Base-by-base conservation (phyloP, 192 early-diverging fungal species). In the Coemansia sp. region DNA sequence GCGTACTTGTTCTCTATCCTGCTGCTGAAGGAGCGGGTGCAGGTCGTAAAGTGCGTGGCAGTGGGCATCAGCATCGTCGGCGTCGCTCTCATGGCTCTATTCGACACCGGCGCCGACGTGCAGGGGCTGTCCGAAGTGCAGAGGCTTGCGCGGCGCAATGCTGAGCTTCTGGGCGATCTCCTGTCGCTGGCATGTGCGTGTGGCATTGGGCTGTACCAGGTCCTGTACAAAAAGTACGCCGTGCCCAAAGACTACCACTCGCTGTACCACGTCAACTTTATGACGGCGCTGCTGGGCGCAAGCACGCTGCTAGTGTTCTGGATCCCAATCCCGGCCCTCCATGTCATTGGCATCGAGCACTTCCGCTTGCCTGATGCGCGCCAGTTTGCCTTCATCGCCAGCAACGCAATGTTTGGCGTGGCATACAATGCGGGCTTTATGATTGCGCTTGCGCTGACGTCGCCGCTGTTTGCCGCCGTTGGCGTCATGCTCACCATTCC, bases 401-500 rank as follows among this genome's bases (percentile, higher is more conserved):
- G 84, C 66, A 91, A 93, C 72, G 90, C 90, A 10, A 64, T 88
- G 22, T 84, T 91, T 47, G 93, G 92, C 33, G 80, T 95, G 22
- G 74, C 88, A 16, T 95, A 90, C 84, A 94, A 95, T 71, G 91
- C 84, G 8, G 86, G 89, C 33, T 91, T 91, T 70, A 90, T 95
- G 91, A 87, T 90, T 29, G 86, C 91, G 20, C 90, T 95, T 62
- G 87, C 91, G 2, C 76, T 93, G 54, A 90, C 89, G 5, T 90
- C 81, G 34, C 87, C 87, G 29, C 75, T 90, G 31, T 92, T 93
- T 88, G 94, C 93, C 0, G 85, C 93, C 54, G 85, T 94, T 24
- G 94, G 93, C 27, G 86, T 92, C 24, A 91, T 95, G 91, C 85
- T 92, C 43, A 94, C 93, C 9, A 90, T 93, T 38, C 93, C 93